Conservation (phyloP, 2,329 filamentous ascomycete genomes). For the Fusarium phyllophilum region DNA sequence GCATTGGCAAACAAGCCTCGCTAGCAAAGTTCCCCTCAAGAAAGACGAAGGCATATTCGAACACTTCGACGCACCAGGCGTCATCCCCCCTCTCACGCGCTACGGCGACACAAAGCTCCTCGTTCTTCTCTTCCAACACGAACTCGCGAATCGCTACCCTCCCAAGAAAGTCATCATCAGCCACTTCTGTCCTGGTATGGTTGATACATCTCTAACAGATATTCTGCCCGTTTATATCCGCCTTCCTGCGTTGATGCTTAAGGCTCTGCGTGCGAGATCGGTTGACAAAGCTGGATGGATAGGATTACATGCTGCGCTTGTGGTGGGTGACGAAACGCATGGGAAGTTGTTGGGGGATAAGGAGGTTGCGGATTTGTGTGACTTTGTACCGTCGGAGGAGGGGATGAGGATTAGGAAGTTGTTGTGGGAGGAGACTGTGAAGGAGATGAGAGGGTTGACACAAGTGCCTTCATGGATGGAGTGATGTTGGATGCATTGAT, state of each 20-base stretch:
- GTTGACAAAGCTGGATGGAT: slow-evolving; percentile 25
- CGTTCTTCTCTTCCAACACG: slow-evolving; percentile 25
- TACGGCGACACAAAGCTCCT: slow-evolving; percentile 24
- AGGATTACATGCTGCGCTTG: slow-evolving; percentile 28
- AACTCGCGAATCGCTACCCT: slow-evolving; percentile 17
- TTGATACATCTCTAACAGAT: slow-evolving; percentile 18
- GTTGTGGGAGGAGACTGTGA: slow-evolving; percentile 3
- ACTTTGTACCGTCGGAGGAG: neutral
- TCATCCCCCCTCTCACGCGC: neutral
- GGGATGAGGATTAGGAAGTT: neutral
- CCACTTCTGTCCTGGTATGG: neutral
- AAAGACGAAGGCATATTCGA: neutral
- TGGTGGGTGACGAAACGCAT: slow-evolving; percentile 25
- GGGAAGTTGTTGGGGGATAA: slow-evolving; percentile 26
- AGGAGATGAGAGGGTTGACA: neutral
- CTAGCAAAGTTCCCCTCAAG: neutral
- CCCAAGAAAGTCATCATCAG: neutral
- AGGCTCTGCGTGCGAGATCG: slow-evolving; percentile 8
- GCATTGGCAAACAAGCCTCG: slow-evolving; percentile 10
- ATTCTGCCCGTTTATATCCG: slow-evolving; percentile 24
- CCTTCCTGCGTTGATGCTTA: neutral
- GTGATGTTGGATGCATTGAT: neutral
- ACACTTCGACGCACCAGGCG: neutral
- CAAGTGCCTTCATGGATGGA: neutral
- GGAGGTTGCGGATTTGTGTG: neutral